A percentile compares a stretch with the other conserved stretches of the same genome.
Conservation (phyloP, 768 basidiomycete genomes). For the Suillus plorans region DNA sequence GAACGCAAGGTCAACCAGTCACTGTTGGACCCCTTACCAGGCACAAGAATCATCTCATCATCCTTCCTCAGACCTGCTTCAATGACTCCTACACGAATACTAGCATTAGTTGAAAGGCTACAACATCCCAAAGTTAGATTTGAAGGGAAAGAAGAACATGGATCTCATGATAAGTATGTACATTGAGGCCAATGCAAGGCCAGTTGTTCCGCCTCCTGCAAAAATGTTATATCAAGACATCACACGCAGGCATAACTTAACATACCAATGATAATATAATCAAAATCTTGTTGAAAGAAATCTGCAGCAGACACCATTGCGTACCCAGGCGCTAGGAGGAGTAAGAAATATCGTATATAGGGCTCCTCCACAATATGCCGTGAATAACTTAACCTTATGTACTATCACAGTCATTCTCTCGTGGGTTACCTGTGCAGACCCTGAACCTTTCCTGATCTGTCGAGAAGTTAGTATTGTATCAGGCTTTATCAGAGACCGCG, state of each 20-base stretch:
- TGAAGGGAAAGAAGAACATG: background rate
- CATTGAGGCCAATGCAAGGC: slow-evolving; percentile 16
- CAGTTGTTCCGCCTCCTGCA: slow-evolving; percentile 17
- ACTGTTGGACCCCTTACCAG: slow-evolving; percentile 1
- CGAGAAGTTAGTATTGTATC: background rate
- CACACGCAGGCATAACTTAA: background rate
- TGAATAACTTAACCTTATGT: background rate
- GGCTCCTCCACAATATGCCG: no score
- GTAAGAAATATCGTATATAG: background rate
- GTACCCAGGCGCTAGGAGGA: background rate
- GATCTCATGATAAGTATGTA: background rate
- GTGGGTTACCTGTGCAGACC: background rate
- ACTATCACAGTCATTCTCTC: background rate
- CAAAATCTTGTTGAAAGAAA: slow-evolving; percentile 15
- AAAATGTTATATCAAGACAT: background rate
- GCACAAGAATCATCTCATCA: slow-evolving; percentile 14
- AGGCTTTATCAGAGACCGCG: background rate
- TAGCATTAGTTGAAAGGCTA: slow-evolving; percentile 13
- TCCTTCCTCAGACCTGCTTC: slow-evolving; percentile 16
- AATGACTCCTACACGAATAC: slow-evolving; percentile 14
- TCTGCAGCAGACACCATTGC: slow-evolving; percentile 10
- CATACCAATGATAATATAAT: slow-evolving; percentile 19
- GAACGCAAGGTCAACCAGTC: background rate
- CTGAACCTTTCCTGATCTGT: background rate
- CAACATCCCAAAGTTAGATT: background rate